Conservation (phyloP, 208 protist species). For the Trypanosoma cruzi region DNA sequence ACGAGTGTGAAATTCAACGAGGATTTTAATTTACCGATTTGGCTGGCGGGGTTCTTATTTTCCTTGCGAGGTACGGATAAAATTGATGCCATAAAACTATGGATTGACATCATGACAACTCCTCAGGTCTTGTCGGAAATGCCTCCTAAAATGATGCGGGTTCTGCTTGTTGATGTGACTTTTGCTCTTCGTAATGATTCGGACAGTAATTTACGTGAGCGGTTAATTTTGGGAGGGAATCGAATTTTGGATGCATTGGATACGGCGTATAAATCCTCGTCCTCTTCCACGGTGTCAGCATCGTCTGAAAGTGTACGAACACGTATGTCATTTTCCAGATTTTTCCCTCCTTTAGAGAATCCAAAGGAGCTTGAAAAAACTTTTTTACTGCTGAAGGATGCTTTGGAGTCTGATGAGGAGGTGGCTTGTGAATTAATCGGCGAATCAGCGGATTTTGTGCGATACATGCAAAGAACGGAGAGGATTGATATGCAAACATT, state of each 20-base stretch:
- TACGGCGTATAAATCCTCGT: background rate
- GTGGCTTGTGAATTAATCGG: slow-evolving; percentile 10
- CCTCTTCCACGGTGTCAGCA: background rate
- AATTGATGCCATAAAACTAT: slow-evolving; percentile 19
- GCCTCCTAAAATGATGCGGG: background rate
- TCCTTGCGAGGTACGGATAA: slow-evolving; percentile 4
- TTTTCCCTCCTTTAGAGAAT: slow-evolving; percentile 18
- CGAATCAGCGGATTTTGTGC: slow-evolving; percentile 20
- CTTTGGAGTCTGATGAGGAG: background rate
- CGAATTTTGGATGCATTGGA: slow-evolving; percentile 14
- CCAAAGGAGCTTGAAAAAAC: slow-evolving; percentile 20
- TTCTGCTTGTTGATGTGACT: slow-evolving; percentile 18
- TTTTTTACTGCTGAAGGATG: slow-evolving; percentile 3
- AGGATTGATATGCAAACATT: background rate
- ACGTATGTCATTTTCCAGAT: slow-evolving; percentile 13
- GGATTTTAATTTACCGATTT: background rate
- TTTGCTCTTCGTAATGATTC: background rate
- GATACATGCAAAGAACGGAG: background rate
- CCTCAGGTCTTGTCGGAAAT: slow-evolving; percentile 1
- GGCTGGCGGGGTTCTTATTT: slow-evolving; percentile 1
- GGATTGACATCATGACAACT: slow-evolving; percentile 25
- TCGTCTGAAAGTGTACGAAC: background rate
- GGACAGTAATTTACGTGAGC: background rate
- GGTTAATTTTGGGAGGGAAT: background rate
- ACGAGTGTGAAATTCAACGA: background rate